Base-by-base conservation (phyloP, 371 early-diverging fungal genomes). In the Apophysomyces ossiformis region DNA sequence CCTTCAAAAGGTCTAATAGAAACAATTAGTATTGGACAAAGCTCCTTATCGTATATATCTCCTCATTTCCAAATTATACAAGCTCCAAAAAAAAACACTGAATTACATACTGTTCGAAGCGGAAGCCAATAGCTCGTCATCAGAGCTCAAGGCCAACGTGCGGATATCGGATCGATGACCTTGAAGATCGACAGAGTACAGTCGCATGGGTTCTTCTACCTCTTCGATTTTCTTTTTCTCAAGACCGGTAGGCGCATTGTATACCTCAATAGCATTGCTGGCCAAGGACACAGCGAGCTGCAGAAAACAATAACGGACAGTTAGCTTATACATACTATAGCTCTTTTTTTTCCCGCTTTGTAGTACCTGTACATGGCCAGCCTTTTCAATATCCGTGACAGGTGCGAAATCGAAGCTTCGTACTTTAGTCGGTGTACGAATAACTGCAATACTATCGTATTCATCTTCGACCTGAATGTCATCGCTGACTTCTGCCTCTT, bases 81-180 rank as follows among this genome's bases (percentile, higher is more conserved):
- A 26, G 32, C 6, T 44, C 54, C 16, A 45, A 45, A 13, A 12
- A 45, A 13, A 6, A 43, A n/a, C 46, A 13, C 32, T 11, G 13
- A 32, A 26, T 15, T 6, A 72, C 77, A 71, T 77, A 83, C 84
- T 84, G 69, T 86, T 89, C 6, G 95, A 94, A 3, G 92, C 94
- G 21, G 96, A 91, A 21, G 89, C 90, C 15, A 97, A 75, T 57
- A 95, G 73, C 65, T 92, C 92, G 68, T 94, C 95, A 74, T 97
- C 95, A 5, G 89, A 84, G 68, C 93, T 93, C 18, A 98, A 80
- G 13, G 95, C 86, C 39, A 97, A 72, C 1, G 93, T 84, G 58
- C 97, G 93, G 56, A 96, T 85, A 76, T 98, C 98, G 15, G 89
- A 86, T 12, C 98, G 89, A 76, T 98, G 99, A 12, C 99, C 99